Evolutionary conservation across 1,284 basidiomycete species (phyloP).

Genomic region (Austroboletus niveus): DNA sequence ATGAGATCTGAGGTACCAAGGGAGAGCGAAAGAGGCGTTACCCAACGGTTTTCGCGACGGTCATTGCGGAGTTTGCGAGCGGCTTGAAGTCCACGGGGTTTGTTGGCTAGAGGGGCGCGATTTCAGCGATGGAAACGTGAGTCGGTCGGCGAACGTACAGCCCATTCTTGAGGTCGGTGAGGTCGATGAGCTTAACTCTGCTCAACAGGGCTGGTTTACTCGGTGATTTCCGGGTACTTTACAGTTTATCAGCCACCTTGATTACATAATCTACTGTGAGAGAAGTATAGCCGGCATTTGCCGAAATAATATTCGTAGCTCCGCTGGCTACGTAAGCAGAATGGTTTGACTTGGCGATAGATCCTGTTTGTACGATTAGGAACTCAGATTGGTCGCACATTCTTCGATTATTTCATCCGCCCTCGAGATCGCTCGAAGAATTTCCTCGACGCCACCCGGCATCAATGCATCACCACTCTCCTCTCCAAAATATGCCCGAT

Average conservation of each 20-base stretch:
- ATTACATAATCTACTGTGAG: not conserved
- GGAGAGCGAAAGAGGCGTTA: constrained; percentile 37
- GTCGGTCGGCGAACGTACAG: constrained; percentile 55
- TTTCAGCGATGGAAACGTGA: constrained; percentile 9
- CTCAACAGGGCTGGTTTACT: constrained; percentile 5
- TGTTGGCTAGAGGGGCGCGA: constrained; percentile 64
- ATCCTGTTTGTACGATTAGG: too few relatives aligned
- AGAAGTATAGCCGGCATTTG: too few relatives aligned
- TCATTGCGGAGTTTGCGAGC: constrained; percentile 96
- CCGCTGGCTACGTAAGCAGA: too few relatives aligned
- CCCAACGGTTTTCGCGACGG: constrained; percentile 98
- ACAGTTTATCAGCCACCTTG: constrained; percentile 38
- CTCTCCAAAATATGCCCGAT: too few relatives aligned
- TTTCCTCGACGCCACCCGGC: too few relatives aligned
- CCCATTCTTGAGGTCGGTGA: constrained; percentile 72
- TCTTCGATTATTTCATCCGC: too few relatives aligned
- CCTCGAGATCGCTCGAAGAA: too few relatives aligned
- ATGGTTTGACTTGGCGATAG: too few relatives aligned
- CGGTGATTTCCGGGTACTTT: constrained; percentile 32
- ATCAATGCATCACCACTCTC: too few relatives aligned
- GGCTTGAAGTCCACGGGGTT: constrained; percentile 99
- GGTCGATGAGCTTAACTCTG: constrained; percentile 32
- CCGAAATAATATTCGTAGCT: too few relatives aligned
- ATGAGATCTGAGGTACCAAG: constrained; percentile 12
- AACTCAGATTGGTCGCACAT: too few relatives aligned